Percentiles rank a stretch among this genome's conserved stretches.
Evolutionary conservation across 352 stramenopile genomes (phyloP).

Genomic region (Pythium volutum): DNA sequence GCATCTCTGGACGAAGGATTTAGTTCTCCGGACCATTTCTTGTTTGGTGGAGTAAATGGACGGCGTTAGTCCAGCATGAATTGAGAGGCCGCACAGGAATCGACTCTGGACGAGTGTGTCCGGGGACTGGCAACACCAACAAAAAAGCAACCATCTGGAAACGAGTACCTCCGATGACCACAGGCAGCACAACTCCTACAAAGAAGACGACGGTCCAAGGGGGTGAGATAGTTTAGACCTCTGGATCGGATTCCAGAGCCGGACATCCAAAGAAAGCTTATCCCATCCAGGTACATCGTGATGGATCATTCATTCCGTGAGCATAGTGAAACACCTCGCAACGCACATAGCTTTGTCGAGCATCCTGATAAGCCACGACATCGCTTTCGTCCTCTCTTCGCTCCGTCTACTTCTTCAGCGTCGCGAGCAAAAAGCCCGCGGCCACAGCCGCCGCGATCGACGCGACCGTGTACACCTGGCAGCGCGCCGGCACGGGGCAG

Average conservation of each 20-base stretch:
- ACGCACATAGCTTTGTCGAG: too few species aligned
- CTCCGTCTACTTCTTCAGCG: slow-evolving; percentile 44
- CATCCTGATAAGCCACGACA: too few species aligned
- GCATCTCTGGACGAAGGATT: background rate
- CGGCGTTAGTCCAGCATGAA: too few species aligned
- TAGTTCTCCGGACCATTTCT: background rate
- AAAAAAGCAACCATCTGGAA: background rate
- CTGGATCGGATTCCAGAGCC: background rate
- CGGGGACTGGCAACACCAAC: background rate
- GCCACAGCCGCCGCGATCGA: slow-evolving; percentile 57
- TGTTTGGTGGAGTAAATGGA: background rate
- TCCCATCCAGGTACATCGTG: background rate
- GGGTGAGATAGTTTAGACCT: too few species aligned
- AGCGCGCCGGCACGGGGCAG: slow-evolving; percentile 66
- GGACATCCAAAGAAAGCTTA: background rate
- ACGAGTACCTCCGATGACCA: background rate
- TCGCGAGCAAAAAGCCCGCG: slow-evolving; percentile 50
- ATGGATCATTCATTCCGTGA: too few species aligned
- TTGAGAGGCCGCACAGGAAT: too few species aligned
- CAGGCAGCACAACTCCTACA: background rate
- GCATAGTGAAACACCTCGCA: too few species aligned
- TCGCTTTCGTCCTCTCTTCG: background rate
- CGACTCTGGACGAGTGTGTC: background rate
- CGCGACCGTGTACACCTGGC: slow-evolving; percentile 63
- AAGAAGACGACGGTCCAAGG: background rate